phyloP scores from a whole-genome alignment of 2,329 filamentous ascomycete genomes.

The Penicillium sp. region DNA sequence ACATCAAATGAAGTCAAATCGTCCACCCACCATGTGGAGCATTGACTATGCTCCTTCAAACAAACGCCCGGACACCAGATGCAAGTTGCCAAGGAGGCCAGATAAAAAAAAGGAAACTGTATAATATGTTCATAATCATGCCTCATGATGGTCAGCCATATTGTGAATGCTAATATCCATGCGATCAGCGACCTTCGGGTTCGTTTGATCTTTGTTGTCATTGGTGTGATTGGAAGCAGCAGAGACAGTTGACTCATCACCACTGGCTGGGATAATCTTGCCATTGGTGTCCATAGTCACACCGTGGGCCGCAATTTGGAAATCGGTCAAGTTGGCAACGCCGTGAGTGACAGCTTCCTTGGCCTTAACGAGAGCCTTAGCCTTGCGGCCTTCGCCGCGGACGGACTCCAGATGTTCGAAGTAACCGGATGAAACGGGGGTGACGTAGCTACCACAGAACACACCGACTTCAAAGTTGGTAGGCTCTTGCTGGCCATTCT shows the following conservation, averaged over 20 bases:
- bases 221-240: background rate
- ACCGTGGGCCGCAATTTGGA: constrained; percentile 61
- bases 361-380: constrained; percentile 63
- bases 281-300: constrained; percentile 55
- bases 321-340: constrained; percentile 56
- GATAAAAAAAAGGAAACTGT: background rate
- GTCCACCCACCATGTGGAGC: constrained; percentile 14
- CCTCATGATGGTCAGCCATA: constrained; percentile 43
- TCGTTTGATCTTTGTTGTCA: constrained; percentile 31
- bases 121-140: constrained; percentile 26
- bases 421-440: constrained; percentile 72
- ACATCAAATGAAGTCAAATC: constrained; percentile 14
- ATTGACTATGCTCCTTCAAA: constrained; percentile 17
- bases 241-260: background rate
- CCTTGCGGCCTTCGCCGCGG: constrained; percentile 65
- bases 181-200: constrained; percentile 42
- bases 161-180: constrained; percentile 63
- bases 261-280: constrained; percentile 52
- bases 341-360: constrained; percentile 63
- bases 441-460: constrained; percentile 84
- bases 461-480: constrained; percentile 83
- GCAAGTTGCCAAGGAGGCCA: constrained; percentile 13
- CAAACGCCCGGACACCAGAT: constrained; percentile 26
- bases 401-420: constrained; percentile 74
- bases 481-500: constrained; percentile 52